Percentiles rank a stretch among this genome's conserved stretches.
phyloP scores from a whole-genome alignment of 495 filamentous ascomycete species.

The Poronia punctata region DNA sequence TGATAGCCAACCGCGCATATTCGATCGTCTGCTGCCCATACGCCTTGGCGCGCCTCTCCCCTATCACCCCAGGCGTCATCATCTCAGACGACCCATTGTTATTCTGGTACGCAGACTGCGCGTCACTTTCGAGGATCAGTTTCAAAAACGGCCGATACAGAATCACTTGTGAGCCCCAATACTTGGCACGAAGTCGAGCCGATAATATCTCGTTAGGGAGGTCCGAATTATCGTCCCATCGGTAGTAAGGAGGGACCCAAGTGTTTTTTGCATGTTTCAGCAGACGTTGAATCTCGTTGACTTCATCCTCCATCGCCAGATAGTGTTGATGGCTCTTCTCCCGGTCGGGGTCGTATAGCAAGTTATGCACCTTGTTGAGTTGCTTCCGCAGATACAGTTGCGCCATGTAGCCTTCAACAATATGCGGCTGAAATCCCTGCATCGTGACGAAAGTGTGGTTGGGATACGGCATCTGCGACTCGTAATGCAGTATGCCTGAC shows the following conservation, averaged over 20 bases:
- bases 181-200: conserved; percentile 85
- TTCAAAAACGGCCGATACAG: conserved; percentile 77
- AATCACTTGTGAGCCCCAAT: conserved; percentile 86
- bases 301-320: conserved; percentile 18
- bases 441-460: conserved; percentile 36
- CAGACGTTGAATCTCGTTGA: conserved; percentile 26
- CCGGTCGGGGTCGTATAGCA: conserved; percentile 62
- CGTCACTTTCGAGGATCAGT: conserved; percentile 47
- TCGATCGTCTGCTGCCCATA: conserved; percentile 43
- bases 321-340: conserved; percentile 29
- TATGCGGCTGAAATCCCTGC: conserved; percentile 39
- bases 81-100: conserved; percentile 15
- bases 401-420: conserved; percentile 75
- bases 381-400: conserved; percentile 82
- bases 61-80: conserved; percentile 20
- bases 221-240: conserved; percentile 60
- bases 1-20: conserved; percentile 52
- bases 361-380: conserved; percentile 75
- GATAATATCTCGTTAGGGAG: conserved; percentile 71
- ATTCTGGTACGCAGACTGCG: conserved; percentile 15
- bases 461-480: conserved; percentile 61
- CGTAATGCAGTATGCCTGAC: conserved; percentile 65
- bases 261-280: conserved; percentile 19
- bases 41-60: conserved; percentile 20
- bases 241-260: conserved; percentile 37